phyloP scores from a whole-genome alignment of 352 stramenopile genomes.

The Phytophthora hybrid region DNA sequence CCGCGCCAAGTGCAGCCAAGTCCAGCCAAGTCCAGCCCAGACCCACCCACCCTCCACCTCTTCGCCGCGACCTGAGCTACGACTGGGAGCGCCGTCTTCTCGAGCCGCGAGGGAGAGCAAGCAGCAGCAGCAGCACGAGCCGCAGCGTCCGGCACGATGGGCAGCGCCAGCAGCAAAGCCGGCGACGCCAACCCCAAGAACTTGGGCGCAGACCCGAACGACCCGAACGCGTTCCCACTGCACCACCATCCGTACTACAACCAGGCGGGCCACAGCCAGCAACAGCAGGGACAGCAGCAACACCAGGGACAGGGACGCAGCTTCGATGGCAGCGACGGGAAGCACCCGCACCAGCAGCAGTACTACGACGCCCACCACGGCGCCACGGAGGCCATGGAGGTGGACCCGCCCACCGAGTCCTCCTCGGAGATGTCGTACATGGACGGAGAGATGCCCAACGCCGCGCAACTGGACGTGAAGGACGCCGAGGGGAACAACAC shows the following conservation, averaged over 20 bases:
- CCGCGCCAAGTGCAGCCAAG: not conserved
- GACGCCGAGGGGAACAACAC: constrained; percentile 37
- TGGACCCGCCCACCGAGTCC: constrained; percentile 54
- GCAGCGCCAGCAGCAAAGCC: constrained; percentile 85
- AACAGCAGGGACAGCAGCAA: constrained; percentile 3
- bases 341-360: constrained; percentile 32
- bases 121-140: constrained; percentile 2
- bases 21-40: not conserved
- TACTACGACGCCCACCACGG: constrained; percentile 30
- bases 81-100: constrained; percentile 29
- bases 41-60: not conserved
- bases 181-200: constrained; percentile 85
- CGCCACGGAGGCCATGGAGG: constrained; percentile 69
- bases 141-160: constrained; percentile 52
- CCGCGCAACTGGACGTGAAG: constrained; percentile 36
- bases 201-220: constrained; percentile 66
- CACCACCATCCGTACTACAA: constrained; percentile 77
- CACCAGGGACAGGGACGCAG: constrained; percentile 10
- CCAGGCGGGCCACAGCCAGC: constrained; percentile 31
- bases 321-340: constrained; percentile 16
- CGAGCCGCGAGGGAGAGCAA: constrained; percentile 15
- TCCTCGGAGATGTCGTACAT: constrained; percentile 50
- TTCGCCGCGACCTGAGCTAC: constrained; percentile 8
- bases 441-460: constrained; percentile 30
- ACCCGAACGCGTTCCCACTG: constrained; percentile 61